These are phyloP conservation scores for Colletotrichum sp. DNA, from an alignment of 2,329 filamentous ascomycete species.

Conservation along the genomic window DNA sequence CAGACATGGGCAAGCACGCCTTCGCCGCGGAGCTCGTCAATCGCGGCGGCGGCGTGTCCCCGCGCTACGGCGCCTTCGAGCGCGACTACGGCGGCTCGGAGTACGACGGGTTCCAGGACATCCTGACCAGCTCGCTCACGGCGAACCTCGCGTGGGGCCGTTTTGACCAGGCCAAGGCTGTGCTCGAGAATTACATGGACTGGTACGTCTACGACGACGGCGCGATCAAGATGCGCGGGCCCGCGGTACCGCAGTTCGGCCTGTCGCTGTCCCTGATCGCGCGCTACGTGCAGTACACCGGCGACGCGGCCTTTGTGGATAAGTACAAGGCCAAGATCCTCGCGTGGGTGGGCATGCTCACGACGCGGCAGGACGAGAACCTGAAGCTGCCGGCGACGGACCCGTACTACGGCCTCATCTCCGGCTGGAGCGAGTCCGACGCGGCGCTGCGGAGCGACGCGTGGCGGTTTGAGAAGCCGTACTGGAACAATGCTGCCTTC, in stretches of 20 bases:
- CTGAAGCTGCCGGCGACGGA: background rate
- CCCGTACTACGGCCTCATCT: background rate
- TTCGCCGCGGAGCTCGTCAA: background rate
- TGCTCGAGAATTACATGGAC: slow-evolving; percentile 35
- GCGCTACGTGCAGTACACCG: slow-evolving; percentile 13
- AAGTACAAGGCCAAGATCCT: slow-evolving; percentile 3
- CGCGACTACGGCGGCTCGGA: background rate
- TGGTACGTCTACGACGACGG: slow-evolving; percentile 44
- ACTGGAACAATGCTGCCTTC: background rate
- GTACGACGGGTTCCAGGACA: background rate
- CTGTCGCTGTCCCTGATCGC: slow-evolving; percentile 16
- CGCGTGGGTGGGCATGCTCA: background rate
- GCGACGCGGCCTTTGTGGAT: background rate
- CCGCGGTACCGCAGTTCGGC: background rate
- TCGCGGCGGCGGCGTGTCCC: background rate
- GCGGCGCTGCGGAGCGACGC: background rate
- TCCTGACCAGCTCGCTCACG: background rate
- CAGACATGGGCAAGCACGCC: slow-evolving; percentile 1
- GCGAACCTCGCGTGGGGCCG: background rate
- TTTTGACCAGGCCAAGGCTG: background rate
- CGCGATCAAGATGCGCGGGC: slow-evolving; percentile 11
- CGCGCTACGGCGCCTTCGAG: background rate
- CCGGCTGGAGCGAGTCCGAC: slow-evolving; percentile 1
- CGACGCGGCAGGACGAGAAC: background rate
- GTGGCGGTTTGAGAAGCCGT: background rate